A percentile compares a stretch with the other conserved stretches of the same genome.
Evolutionary conservation across 176 grass and related monocot genomes (phyloP).

Genomic region (Bothriochloa decipiens): DNA sequence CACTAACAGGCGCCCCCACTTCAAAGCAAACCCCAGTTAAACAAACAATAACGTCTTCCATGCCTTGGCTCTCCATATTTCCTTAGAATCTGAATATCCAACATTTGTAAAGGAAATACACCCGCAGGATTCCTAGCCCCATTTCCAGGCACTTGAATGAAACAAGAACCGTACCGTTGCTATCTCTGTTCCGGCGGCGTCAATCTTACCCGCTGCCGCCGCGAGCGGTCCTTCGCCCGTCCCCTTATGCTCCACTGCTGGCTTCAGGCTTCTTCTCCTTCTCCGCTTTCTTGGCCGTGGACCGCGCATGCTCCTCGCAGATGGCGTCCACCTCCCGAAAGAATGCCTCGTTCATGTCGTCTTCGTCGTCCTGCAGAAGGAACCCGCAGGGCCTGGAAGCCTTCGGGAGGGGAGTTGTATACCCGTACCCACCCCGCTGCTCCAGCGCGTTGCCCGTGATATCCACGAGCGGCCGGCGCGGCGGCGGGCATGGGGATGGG

Average conservation of each 20-base stretch:
- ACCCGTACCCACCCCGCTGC: constrained; percentile 22
- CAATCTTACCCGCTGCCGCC: neutral
- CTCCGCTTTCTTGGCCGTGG: constrained; percentile 31
- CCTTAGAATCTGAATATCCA: neutral
- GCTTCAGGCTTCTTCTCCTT: constrained; percentile 25
- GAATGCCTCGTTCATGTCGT: constrained; percentile 77
- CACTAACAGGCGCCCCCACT: neutral
- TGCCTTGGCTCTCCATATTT: neutral
- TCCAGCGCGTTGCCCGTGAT: constrained; percentile 41
- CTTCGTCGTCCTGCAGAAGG: constrained; percentile 37
- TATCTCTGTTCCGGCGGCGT: constrained; percentile 6
- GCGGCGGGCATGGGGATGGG: constrained; percentile 50
- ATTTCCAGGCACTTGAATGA: constrained; percentile 1
- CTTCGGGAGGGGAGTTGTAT: constrained; percentile 44
- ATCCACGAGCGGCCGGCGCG: constrained; percentile 41
- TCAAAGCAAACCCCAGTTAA: neutral
- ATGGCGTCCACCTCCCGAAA: constrained; percentile 81
- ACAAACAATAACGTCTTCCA: neutral
- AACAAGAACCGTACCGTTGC: constrained; percentile 30
- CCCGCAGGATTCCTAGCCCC: neutral
- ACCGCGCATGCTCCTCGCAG: constrained; percentile 61
- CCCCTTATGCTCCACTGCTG: neutral
- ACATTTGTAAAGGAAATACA: neutral
- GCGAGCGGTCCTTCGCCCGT: neutral
- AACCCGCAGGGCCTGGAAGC: constrained; percentile 32